Base-by-base conservation (phyloP, 768 basidiomycete species). In the Naganishia friedmannii region DNA sequence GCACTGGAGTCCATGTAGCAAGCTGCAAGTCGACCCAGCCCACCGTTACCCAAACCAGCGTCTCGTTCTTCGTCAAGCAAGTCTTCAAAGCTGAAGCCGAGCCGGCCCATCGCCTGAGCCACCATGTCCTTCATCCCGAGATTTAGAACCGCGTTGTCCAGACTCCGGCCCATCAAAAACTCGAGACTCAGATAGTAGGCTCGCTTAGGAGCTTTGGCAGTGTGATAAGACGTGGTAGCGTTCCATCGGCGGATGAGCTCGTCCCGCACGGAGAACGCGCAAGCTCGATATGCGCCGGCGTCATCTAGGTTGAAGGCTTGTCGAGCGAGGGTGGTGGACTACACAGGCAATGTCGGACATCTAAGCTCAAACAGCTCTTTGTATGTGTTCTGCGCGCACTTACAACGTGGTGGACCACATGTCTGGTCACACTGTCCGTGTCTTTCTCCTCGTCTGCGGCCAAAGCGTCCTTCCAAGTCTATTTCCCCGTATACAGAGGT, bases 151-250 rank as follows among this genome's bases (percentile, higher is more conserved):
- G 92, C 86, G 73, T 87, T 87, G 80, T 85, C 85, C 53, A 85
- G 80, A 39, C 78, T 79, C 65, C 82, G 74, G 39, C 82, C 82
- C 58, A 58, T 65, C 53, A 67, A 31, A 82, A 93, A 96, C 82
- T 96, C 95, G 66, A 97, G 87, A 51, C 92, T 95, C 70, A 98
- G 87, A 82, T 98, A 99, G 84, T 97, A 97, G 15, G 82, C 74
- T 32, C 82, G 69, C 77, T 83, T 83, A 37, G 81, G 81, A 32
- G 77, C 78, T 13, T 71, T 69, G 32, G 74, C 74, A 32, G 82
- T 82, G 73, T 83, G 80, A 70, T 77, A 76, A 46, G 77, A 85
- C 76, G 94, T 93, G 29, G 91, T 92, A 45, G 87, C 84, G 79
- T 91, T 93, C 77, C 90, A 88, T 58, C 89, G 68, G 90, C 76